Evolutionary conservation across 2,329 filamentous ascomycete species (phyloP), one percentile per base, ranked within the genome.

Genomic region (Phaeomoniella chlamydospora): DNA sequence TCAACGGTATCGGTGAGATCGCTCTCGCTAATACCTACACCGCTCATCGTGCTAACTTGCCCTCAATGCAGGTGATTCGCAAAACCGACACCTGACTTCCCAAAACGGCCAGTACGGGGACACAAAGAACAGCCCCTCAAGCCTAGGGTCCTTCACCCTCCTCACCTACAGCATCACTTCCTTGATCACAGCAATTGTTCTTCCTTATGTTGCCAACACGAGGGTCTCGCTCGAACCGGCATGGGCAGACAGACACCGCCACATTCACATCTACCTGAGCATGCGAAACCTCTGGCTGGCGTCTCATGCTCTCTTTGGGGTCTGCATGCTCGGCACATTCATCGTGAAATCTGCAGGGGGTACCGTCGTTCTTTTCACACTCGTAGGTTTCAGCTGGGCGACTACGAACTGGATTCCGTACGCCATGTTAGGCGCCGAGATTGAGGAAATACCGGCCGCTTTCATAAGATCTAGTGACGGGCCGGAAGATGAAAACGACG

Each of bases 341-440:
- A 9, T 34, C 17, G 16, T 16, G 14, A 18, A 34, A 12, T 17
- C 11, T 17, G 16, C 10, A 12, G 17, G 14, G 18, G 15, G 11
- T 12, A 18, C 32, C 11, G n/a, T 15, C 13, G 17, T 34, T 12
- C 15, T 34, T 12, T 15, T 34, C 10, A 17, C 32, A 6, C 12
- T 18, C 6, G 18, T 34, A 17, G 32, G 32, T 6, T 17, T 18
- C 9, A 18, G 14, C 12, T 34, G 32, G 32, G 32, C 32, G 5
- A 17, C 32, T 18, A 17, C 32, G 4, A n/a, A 13, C 10, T 34
- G 32, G 32, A 34, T 34, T 17, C 32, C 32, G 4, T 34, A 17
- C 17, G 18, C 32, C 13, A 9, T 34, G 47, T 94, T 96, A 53
- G 86, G 84, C 33, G 84, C 84, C 4, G 88, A 96, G 56, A 87